A percentile compares a stretch with the other conserved stretches of the same genome.
Evolutionary conservation across 176 grass and related monocot species (phyloP).

Genomic region (Carex parvula): DNA sequence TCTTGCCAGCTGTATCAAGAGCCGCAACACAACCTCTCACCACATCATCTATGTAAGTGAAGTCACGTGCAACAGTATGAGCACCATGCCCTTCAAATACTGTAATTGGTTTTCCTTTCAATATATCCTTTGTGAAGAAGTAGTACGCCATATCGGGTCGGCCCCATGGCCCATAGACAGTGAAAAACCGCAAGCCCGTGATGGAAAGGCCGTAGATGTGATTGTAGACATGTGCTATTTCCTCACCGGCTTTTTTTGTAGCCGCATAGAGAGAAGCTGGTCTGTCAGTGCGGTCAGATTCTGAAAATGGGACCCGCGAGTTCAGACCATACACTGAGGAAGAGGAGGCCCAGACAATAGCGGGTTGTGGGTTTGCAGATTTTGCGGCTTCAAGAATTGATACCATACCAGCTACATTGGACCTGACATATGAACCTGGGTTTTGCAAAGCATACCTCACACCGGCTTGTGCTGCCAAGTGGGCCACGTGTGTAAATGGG

Average conservation of each 20-base stretch:
- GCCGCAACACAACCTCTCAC: conserved; percentile 73
- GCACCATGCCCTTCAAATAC: conserved; percentile 65
- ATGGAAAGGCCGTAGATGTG: conserved; percentile 84
- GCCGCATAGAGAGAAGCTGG: conserved; percentile 81
- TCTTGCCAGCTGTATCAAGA: conserved; percentile 60
- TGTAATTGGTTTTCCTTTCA: conserved; percentile 54
- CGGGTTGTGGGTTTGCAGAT: conserved; percentile 59
- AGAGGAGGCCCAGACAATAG: conserved; percentile 80
- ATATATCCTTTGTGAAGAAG: conserved; percentile 80
- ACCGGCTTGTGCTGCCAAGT: conserved; percentile 88
- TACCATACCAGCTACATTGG: conserved; percentile 69
- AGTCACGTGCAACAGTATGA: conserved; percentile 64
- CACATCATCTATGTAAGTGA: conserved; percentile 90
- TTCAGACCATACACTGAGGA: conserved; percentile 79
- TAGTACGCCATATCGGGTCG: conserved; percentile 78
- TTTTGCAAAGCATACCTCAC: conserved; percentile 75
- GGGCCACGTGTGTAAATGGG: conserved; percentile 87
- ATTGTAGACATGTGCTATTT: conserved; percentile 92
- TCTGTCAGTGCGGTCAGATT: conserved; percentile 74
- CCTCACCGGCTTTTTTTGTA: conserved; percentile 85
- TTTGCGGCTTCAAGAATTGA: conserved; percentile 62
- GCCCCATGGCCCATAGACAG: conserved; percentile 80
- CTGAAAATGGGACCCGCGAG: conserved; percentile 72
- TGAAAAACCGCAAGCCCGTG: conserved; percentile 71
- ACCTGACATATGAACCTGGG: conserved; percentile 67